Evolutionary conservation across 306 rosid species (phyloP).

Genomic region (Castanea sativa): DNA sequence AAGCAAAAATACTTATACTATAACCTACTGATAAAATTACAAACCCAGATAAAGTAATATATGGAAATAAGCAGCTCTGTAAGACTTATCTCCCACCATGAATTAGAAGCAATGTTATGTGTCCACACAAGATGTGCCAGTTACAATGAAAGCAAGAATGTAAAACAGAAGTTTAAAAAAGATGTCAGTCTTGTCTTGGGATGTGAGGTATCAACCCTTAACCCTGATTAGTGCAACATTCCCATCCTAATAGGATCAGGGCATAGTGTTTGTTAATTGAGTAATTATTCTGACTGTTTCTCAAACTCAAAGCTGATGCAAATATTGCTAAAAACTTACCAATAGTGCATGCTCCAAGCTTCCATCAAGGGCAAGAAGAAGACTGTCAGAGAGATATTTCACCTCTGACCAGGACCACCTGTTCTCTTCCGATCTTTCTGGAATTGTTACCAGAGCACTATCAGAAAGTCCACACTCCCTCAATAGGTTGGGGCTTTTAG

Average conservation of each 20-base stretch:
- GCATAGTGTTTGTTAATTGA: background rate
- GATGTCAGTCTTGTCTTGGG: background rate
- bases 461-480: slow-evolving; percentile 78
- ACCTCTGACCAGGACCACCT: slow-evolving; percentile 95
- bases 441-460: slow-evolving; percentile 58
- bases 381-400: slow-evolving; percentile 81
- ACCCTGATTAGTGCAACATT: background rate
- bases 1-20: background rate
- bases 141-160: background rate
- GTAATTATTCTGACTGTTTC: background rate
- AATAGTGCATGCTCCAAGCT: slow-evolving; percentile 92
- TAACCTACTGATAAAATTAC: background rate
- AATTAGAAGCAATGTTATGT: background rate
- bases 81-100: background rate
- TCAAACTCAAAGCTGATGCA: background rate
- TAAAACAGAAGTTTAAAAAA: background rate
- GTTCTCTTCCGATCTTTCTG: slow-evolving; percentile 66
- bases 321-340: slow-evolving; percentile 50
- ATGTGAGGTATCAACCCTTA: background rate
- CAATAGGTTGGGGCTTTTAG: slow-evolving; percentile 56
- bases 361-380: slow-evolving; percentile 94
- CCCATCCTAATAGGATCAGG: background rate
- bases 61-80: background rate
- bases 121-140: background rate
- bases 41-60: background rate